phyloP scores from a whole-genome alignment of 805 yeast species.

The Priceomyces castillae region DNA sequence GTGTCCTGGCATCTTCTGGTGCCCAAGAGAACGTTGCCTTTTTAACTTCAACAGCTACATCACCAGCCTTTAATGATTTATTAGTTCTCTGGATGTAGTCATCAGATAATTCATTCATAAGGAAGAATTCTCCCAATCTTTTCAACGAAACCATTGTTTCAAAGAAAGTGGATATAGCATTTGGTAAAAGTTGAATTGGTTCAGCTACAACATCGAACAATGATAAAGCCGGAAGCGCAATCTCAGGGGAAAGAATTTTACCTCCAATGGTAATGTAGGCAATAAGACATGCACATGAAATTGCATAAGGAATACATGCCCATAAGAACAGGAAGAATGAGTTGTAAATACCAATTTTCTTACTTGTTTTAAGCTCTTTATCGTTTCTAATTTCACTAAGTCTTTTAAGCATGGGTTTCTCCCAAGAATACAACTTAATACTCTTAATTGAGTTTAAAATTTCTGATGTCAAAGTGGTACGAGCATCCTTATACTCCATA shows the following conservation, averaged over 20 bases:
- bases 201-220: conserved; percentile 35
- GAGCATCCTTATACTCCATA: conserved; percentile 35
- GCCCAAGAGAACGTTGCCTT: conserved; percentile 37
- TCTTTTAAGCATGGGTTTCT: conserved; percentile 35
- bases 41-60: conserved; percentile 22
- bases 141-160: conserved; percentile 32
- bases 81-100: conserved; percentile 19
- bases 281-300: conserved; percentile 33
- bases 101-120: conserved; percentile 32
- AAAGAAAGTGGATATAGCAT: conserved; percentile 24
- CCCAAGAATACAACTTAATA: conserved; percentile 43
- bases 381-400: conserved; percentile 33
- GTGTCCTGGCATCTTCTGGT: conserved; percentile 16
- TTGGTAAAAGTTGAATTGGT: conserved; percentile 34
- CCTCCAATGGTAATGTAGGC: conserved; percentile 23
- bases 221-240: conserved; percentile 40
- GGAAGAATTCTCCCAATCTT: conserved; percentile 32
- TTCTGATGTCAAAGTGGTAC: conserved; percentile 38
- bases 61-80: conserved; percentile 17
- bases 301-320: conserved; percentile 37
- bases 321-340: conserved; percentile 33
- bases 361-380: conserved; percentile 29
- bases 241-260: conserved; percentile 32
- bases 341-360: conserved; percentile 30
- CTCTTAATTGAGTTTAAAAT: conserved; percentile 37